Base-by-base conservation (phyloP, 2,329 filamentous ascomycete genomes). In the Microcyclospora pomicola region DNA sequence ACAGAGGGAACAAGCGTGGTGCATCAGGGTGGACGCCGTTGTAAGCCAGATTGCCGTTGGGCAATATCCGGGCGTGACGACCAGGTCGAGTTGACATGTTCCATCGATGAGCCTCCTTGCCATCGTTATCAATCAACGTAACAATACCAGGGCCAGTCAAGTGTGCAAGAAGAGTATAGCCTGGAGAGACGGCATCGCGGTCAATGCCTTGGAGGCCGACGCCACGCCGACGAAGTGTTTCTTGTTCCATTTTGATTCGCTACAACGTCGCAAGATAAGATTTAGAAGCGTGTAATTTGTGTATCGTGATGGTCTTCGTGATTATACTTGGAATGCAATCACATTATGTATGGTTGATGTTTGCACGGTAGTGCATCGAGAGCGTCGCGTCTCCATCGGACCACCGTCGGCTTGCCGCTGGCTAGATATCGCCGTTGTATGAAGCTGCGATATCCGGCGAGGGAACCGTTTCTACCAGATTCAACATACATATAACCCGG, bases 91-190 rank as follows among this genome's bases (percentile, higher is more conserved):
- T 50, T 0, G 63, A 63, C 2, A 66, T 49, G 1, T 57, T 58
- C 65, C 64, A 68, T 13, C 50, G 47, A 47, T 66, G 63, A 1
- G 65, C 59, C 50, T 65, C 59, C 28, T 60, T 53, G 0, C 63
- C 64, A 27, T 60, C 43, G 15, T 57, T 64, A 32, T 60, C 59
- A 35, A 67, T 24, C 19, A 24, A 45, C 2, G 67, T 51, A 1
- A 61, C 60, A 2, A 52, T 57, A 33, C 59, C 54, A 2, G 50
- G 46, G 12, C 55, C 60, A 6, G 64, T 66, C 14, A 67, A 51
- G 19, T 63, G 62, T 2, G 58, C 58, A 40, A 59, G 61, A 27
- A 67, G 58, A 1, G 59, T 59, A 44, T 63, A 66, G 15, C 63
- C 64, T 16, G 56, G 57, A 16, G 58, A 63, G 12, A 59, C 56